Base-by-base conservation (phyloP, 768 basidiomycete species). In the Cystobasidium onofrii region DNA sequence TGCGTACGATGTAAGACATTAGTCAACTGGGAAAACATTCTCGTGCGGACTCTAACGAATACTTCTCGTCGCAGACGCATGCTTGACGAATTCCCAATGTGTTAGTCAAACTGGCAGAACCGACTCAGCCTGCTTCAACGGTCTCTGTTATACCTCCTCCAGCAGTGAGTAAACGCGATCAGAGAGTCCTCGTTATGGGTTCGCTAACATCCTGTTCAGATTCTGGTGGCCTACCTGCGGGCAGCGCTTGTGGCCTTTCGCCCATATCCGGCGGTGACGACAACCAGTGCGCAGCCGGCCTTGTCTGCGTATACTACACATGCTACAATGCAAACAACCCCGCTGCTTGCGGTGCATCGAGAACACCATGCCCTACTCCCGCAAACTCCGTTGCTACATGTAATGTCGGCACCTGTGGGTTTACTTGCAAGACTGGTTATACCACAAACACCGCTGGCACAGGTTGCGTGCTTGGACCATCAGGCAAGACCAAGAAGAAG, bases 241-340 rank as follows among this genome's bases (percentile, higher is more conserved):
- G 46, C 46, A 50, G 46, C n/a, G 15, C 12, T 3, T 50, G 46
- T 20, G 46, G 46, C 20, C 3, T 20, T 20, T 50, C 46, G n/a
- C 3, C 6, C 18, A 25, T 61, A 12, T 31, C 29, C 15, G 34
- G 57, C 29, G 57, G 57, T 61, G 57, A 61, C 57, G 57, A 61
- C 25, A 61, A 27, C 20, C 57, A 61, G 20, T 61, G 57, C 20
- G 57, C 57, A 2, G 29, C 57, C 4, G 57, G 57, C n/a, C 57
- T 61, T 31, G 57, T 61, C 3, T 61, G 57, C 57, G 29, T 33
- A 3, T 31, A 39, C 13, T 23, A 61, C 57, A 61, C 29, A 39
- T 61, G 57, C 57, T 61, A 61, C 57, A 27, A 61, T 29, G 57
- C 57, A 20, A 39, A 39, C 57, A 61, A 61, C 23, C 34, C 57